phyloP scores from a whole-genome alignment of 176 grass and related monocot species.

The Oryza coarctata region DNA sequence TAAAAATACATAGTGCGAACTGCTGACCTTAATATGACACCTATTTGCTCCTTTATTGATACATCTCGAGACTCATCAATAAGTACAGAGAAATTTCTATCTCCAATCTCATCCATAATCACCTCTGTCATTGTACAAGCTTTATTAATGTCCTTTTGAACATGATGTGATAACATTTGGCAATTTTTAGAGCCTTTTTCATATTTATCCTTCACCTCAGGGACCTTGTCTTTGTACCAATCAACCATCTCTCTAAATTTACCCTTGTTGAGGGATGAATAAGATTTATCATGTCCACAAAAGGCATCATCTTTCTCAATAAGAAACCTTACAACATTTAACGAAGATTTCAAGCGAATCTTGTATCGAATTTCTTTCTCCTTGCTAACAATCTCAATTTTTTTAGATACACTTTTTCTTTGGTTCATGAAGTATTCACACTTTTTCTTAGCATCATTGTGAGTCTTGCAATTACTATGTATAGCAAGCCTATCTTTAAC shows the following conservation, averaged over 20 bases:
- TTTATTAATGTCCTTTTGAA: not conserved
- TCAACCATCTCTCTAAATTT: not conserved
- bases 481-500: too few species aligned
- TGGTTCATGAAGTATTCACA: not conserved
- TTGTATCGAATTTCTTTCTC: not conserved
- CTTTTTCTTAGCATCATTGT: not conserved
- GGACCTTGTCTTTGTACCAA: not conserved
- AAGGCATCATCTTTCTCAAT: not conserved
- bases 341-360: not conserved
- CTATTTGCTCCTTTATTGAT: too few species aligned
- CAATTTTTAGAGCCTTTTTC: too few species aligned
- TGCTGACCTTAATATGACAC: too few species aligned
- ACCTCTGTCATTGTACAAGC: not conserved
- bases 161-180: not conserved
- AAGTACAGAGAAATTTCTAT: not conserved
- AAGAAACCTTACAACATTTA: not conserved
- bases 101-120: not conserved
- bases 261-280: not conserved
- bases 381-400: not conserved
- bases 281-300: not conserved
- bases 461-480: too few species aligned
- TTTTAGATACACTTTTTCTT: not conserved
- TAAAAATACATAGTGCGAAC: too few species aligned
- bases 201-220: not conserved
- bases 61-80: not conserved